Percentiles rank a stretch among this genome's conserved stretches.
These are phyloP conservation scores for Emergomyces pasteurianus DNA, from an alignment of 2,329 filamentous ascomycete species.

Conservation along the genomic window DNA sequence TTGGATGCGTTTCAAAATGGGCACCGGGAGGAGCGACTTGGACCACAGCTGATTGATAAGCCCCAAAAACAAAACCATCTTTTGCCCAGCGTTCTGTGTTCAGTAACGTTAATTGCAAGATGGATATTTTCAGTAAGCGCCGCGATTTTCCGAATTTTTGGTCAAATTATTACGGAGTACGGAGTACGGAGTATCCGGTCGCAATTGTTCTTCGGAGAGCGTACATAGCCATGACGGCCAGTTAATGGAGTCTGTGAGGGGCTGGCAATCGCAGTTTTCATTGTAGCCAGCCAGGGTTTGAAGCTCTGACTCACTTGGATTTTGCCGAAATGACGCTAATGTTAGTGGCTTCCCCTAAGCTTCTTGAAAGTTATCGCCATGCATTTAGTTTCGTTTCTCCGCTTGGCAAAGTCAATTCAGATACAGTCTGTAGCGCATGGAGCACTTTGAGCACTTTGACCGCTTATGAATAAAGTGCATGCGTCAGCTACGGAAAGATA, in stretches of 20 bases:
- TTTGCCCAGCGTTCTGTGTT: not conserved
- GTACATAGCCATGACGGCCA: not conserved
- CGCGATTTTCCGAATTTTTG: not conserved
- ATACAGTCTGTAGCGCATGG: not conserved
- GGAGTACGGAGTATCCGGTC: no score
- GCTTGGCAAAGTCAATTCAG: not conserved
- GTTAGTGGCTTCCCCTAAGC: not conserved
- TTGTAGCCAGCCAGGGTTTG: no score
- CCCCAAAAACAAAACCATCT: not conserved
- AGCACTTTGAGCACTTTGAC: not conserved
- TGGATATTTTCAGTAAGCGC: not conserved
- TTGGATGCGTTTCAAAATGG: not conserved
- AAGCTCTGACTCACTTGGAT: not conserved
- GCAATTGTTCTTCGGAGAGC: not conserved
- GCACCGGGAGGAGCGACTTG: not conserved
- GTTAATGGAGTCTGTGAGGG: not conserved
- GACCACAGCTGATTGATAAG: not conserved
- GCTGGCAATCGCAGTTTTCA: not conserved
- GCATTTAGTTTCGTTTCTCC: not conserved
- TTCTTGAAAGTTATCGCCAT: not conserved
- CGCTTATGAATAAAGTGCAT: not conserved
- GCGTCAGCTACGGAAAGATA: not conserved
- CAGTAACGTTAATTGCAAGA: not conserved
- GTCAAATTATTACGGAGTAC: not conserved
- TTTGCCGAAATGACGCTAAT: not conserved